These are phyloP conservation scores for Cajanus cajan DNA, from an alignment of 306 rosid genomes.

Conservation along the genomic window DNA sequence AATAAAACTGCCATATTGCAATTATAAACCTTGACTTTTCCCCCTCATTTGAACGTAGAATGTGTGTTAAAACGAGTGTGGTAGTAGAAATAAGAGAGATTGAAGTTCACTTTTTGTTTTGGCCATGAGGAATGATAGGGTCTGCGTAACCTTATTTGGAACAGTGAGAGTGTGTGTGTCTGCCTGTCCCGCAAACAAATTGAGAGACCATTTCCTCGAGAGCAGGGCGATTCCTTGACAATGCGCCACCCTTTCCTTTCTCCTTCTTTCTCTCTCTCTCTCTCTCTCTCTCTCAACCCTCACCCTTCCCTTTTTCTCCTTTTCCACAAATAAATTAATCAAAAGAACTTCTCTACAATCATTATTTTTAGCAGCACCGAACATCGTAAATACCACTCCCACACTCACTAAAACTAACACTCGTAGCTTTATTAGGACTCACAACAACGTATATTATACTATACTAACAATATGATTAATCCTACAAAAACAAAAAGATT, in stretches of 20 bases:
- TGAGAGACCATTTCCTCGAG: slow-evolving; percentile 58
- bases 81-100: neutral
- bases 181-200: slow-evolving; percentile 29
- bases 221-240: slow-evolving; percentile 52
- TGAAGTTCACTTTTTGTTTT: neutral
- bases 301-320: neutral
- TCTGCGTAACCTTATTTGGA: neutral
- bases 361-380: slow-evolving; percentile 24
- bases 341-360: slow-evolving; percentile 21
- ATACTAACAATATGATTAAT: neutral
- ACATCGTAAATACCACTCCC: neutral
- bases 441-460: neutral
- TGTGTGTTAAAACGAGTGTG: too few relatives aligned
- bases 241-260: neutral
- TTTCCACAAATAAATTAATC: slow-evolving; percentile 5
- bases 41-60: too few relatives aligned
- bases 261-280: too few relatives aligned
- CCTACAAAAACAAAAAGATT: neutral
- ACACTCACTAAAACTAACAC: neutral
- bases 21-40: too few relatives aligned
- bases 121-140: neutral
- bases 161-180: neutral
- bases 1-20: too few relatives aligned
- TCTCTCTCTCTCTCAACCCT: slow-evolving; percentile 11
- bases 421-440: neutral